phyloP scores from a whole-genome alignment of 225 moss, liverwort and hornwort species.

The Thuidium tamariscinum region DNA sequence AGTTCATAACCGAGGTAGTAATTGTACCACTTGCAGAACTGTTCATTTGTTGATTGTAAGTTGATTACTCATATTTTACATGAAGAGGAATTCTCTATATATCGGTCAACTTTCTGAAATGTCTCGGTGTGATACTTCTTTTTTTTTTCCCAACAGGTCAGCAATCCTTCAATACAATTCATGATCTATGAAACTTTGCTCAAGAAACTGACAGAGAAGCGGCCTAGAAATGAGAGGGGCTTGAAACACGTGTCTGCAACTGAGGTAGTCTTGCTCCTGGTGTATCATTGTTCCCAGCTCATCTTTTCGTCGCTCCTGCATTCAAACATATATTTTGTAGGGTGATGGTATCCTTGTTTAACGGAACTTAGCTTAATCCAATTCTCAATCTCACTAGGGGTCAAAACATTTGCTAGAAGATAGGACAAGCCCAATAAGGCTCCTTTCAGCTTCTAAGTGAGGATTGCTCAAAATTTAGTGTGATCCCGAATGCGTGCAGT shows the following conservation, averaged over 20 bases:
- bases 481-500: neutral
- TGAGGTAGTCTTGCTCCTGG: conserved; percentile 22
- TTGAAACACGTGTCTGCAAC: conserved; percentile 50
- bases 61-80: neutral
- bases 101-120: neutral
- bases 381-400: too few species aligned
- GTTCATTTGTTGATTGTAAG: neutral
- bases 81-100: neutral
- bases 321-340: neutral
- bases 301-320: neutral
- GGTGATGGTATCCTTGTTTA: too few species aligned
- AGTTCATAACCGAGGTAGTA: neutral
- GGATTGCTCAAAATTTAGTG: neutral
- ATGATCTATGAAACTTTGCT: conserved; percentile 75
- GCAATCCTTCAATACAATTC: conserved; percentile 87
- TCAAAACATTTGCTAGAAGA: neutral
- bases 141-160: conserved; percentile 22
- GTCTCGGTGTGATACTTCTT: neutral
- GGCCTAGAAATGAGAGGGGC: conserved; percentile 36
- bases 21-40: neutral
- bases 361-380: neutral
- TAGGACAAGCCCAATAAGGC: neutral
- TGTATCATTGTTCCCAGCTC: neutral
- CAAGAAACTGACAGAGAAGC: conserved; percentile 55
- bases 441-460: neutral